These are phyloP conservation scores for Claviceps fusiformis DNA, from an alignment of 2,329 filamentous ascomycete genomes.

Conservation along the genomic window DNA sequence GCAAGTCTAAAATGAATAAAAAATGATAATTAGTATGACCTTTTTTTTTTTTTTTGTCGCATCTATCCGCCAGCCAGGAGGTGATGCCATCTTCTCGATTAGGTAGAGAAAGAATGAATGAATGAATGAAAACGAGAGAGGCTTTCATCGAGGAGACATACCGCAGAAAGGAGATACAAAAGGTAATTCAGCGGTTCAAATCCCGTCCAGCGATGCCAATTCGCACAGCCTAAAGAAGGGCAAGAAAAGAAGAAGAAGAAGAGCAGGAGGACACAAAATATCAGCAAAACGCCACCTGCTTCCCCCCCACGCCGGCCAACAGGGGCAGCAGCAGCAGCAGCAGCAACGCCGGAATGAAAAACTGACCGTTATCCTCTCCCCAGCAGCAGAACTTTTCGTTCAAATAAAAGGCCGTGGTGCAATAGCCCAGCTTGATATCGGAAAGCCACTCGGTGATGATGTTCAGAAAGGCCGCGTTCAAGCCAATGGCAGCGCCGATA, in stretches of 20 bases:
- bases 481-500: constrained; percentile 79
- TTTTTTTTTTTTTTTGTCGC: not conserved
- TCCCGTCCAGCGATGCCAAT: constrained; percentile 83
- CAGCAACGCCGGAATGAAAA: not conserved
- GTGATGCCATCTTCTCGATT: not conserved
- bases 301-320: not conserved
- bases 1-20: constrained; percentile 42
- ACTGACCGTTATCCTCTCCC: constrained; percentile 74
- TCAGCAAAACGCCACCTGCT: not conserved
- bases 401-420: constrained; percentile 87
- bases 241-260: constrained; percentile 1
- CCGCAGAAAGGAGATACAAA: constrained; percentile 75
- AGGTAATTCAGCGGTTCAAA: constrained; percentile 71
- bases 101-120: not conserved
- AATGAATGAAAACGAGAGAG: too few relatives aligned
- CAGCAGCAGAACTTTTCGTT: constrained; percentile 98
- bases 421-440: constrained; percentile 93
- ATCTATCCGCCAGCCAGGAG: not conserved
- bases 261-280: not conserved
- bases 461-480: constrained; percentile 87
- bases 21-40: too few relatives aligned
- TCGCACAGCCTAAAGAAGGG: constrained; percentile 71
- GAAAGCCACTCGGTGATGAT: constrained; percentile 95
- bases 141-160: constrained; percentile 23
- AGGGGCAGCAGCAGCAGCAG: not conserved